Evolutionary conservation across 331 rosid genomes (phyloP), one percentile per base, ranked within the genome.

Genomic region (Rhamnella rubrinervis): DNA sequence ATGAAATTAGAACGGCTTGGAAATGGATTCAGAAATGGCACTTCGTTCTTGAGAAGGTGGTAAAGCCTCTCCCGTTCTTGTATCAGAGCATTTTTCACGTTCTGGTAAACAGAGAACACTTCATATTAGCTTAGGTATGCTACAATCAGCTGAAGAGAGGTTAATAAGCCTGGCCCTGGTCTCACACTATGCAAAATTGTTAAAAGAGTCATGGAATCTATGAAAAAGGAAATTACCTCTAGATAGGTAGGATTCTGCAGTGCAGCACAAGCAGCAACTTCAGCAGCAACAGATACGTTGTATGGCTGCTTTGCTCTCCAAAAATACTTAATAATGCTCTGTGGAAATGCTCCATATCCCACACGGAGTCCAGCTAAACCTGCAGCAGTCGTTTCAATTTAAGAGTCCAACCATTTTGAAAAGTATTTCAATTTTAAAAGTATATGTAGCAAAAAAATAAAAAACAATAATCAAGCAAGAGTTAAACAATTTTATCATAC

Each of bases 311-410:
- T 91, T 73, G 97, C 98, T 83, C 97, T 83, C 98, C 97, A 93
- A 41, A 89, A 84, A 77, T 80, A 93, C 81, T 91, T 89, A 14
- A 93, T 91, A 38, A 93, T 80, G 75, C 91, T 85, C 81, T 77
- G 72, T 19, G 98, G 96, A 84, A 93, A 91, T 56, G 98, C 97
- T 81, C 98, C 98, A 72, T 95, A 95, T 73, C 98, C 98, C 60
- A 95, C 98, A 38, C 97, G 96, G 68, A 91, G 91, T 76, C 98
- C 98, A n/a, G 98, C 98, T 72, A 91, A 91, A 80, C 97, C 96
- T 91, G 92, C 81, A 74, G 49, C 50, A 74, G 20, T 63, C 63
- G 47, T 35, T 58, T 19, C 66, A 71, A 58, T 20, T 59, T 62
- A 19, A 59, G 37, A 71, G 12, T 40, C 57, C 35, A 66, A 53